Evolutionary conservation across 768 basidiomycete genomes (phyloP).

Genomic region (Kwoniella sp.): DNA sequence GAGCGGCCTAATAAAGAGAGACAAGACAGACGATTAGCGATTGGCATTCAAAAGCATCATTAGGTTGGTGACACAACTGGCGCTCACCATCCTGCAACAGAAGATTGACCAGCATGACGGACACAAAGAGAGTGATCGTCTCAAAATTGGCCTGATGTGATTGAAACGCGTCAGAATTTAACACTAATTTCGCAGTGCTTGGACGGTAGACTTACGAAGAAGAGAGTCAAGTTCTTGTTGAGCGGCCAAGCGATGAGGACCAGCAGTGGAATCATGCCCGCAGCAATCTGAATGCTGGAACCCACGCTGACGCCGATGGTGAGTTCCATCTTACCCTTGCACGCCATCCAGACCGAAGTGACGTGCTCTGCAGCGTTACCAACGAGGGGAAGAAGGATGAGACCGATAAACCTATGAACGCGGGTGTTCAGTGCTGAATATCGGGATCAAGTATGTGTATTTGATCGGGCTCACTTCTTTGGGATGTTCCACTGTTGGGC

Average conservation of each 20-base stretch:
- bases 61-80: not conserved
- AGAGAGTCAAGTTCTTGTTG: constrained; percentile 63
- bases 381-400: constrained; percentile 85
- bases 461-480: constrained; percentile 38
- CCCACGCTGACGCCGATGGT: constrained; percentile 65
- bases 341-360: constrained; percentile 81
- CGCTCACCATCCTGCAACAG: constrained; percentile 61
- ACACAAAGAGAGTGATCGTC: constrained; percentile 83
- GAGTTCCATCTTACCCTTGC: constrained; percentile 70
- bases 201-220: constrained; percentile 69
- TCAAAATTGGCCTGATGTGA: constrained; percentile 57
- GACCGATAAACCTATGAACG: constrained; percentile 67
- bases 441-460: not conserved
- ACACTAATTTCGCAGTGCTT: too few species aligned
- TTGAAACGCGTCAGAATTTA: too few species aligned
- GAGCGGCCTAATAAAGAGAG: constrained; percentile 71
- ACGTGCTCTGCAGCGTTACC: constrained; percentile 68
- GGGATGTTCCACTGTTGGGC: constrained; percentile 75
- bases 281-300: constrained; percentile 63
- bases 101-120: constrained; percentile 83
- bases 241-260: constrained; percentile 84
- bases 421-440: constrained; percentile 11
- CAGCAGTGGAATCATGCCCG: constrained; percentile 81
- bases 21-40: not conserved
- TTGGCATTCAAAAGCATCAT: too few species aligned